Conservation (phyloP, 116 monocot species). For the Posidonia oceanica region DNA sequence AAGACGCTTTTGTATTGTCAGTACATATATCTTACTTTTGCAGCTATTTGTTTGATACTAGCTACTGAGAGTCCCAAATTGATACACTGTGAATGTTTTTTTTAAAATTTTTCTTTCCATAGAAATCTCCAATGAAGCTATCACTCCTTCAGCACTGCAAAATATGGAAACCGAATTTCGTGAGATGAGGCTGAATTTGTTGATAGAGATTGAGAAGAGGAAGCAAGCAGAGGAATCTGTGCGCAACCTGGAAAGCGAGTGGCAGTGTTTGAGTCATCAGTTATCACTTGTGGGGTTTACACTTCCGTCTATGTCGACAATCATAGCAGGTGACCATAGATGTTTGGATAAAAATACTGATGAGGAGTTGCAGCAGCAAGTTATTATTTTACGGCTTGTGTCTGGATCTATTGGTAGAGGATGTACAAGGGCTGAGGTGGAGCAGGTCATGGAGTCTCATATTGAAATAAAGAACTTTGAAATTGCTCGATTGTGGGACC, state of each 20-base stretch:
- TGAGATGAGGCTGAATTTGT: slow-evolving; percentile 49
- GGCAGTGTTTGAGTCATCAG: slow-evolving; percentile 36
- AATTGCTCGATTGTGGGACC: slow-evolving; percentile 50
- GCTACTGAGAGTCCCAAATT: no score
- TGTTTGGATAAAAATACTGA: slow-evolving; percentile 18
- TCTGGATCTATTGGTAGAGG: slow-evolving; percentile 36
- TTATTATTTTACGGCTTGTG: slow-evolving; percentile 35
- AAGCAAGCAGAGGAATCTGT: slow-evolving; percentile 70
- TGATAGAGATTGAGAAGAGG: slow-evolving; percentile 65
- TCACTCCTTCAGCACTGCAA: slow-evolving; percentile 2
- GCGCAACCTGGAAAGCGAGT: slow-evolving; percentile 30
- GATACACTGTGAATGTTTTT: no score
- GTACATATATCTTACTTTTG: not conserved
- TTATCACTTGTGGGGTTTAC: slow-evolving; percentile 44
- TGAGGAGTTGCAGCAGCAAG: slow-evolving; percentile 42
- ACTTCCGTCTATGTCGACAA: slow-evolving; percentile 23
- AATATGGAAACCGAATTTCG: slow-evolving; percentile 41
- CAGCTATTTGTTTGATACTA: no score
- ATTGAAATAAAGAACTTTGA: slow-evolving; percentile 72
- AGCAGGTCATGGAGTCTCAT: slow-evolving; percentile 28
- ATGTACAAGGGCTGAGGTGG: slow-evolving; percentile 47
- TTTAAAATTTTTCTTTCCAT: not conserved
- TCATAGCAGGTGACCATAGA: slow-evolving; percentile 7
- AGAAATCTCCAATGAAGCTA: slow-evolving; percentile 55
- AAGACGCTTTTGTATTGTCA: not conserved